Evolutionary conservation across 2,329 filamentous ascomycete genomes (phyloP), one percentile per base, ranked within the genome.

Genomic region (Nannizziopsis arthrosporioides): DNA sequence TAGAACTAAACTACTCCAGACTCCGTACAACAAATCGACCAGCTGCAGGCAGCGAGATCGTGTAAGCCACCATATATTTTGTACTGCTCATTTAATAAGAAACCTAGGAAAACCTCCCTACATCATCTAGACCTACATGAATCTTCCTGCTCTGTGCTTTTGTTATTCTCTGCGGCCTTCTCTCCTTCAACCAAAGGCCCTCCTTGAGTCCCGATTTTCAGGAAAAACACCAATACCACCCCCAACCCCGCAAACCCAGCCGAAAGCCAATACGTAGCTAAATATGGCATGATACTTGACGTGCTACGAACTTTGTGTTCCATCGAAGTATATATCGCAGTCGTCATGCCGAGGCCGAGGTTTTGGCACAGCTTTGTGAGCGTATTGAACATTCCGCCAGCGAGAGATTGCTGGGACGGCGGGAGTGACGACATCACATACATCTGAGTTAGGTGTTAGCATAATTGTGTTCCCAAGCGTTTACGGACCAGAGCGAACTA

Each of bases 341-440:
- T 57, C 51, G 18, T 56, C 52, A 30, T 51, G 34, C 6, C 49
- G 22, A 41, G 45, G 27, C 17, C 27, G 36, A 10, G 37, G 32
- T 31, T 53, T 30, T 19, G 53, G 42, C 73, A 75, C 2, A 84
- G 66, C 48, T 79, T 74, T 37, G 77, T 76, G 17, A 81, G 70
- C 2, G 81, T 83, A 60, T 84, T 81, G 57, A 84, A 79, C 36
- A 85, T 77, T 1, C 79, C 80, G 5, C 81, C 80, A 0, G 80
- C 80, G 11, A 84, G 73, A 0, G 77, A 78, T 55, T 85, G 79
- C 54, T 82, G 76, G n/a, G 74, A 68, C 1, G 68, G 61, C 0
- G 79, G 78, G 45, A 84, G 73, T 0, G 76, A 77, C 3, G 77
- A 79, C 70, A 83, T 77, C 47, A 84, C 80, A 54, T 84, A 84